Evolutionary conservation across 345 rosid genomes (phyloP).

Genomic region (Pugionium cornutum): DNA sequence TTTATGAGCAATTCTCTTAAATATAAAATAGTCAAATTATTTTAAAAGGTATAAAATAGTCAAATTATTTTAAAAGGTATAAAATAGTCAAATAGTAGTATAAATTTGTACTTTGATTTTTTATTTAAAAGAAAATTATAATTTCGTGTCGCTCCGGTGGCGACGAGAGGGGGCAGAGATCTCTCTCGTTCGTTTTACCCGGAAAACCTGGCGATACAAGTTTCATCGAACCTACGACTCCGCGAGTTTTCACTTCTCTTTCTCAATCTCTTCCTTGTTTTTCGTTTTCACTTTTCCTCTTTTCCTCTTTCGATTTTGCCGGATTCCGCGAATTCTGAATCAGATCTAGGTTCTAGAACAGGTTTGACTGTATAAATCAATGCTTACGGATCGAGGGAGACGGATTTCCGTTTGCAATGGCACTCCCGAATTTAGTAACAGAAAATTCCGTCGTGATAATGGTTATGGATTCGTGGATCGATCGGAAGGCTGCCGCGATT

Average conservation of each 20-base stretch:
- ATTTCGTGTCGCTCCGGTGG: slow-evolving; percentile 26
- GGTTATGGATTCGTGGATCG: slow-evolving; percentile 29
- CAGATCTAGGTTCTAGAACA: slow-evolving; percentile 16
- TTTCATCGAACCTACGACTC: slow-evolving; percentile 11
- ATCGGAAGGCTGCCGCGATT: slow-evolving; percentile 29
- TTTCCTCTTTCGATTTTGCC: not conserved
- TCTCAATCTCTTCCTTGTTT: slow-evolving; percentile 25
- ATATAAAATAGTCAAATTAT: too few relatives aligned
- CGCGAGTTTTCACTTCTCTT: slow-evolving; percentile 23
- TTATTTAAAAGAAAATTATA: not conserved
- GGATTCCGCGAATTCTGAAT: slow-evolving; percentile 1
- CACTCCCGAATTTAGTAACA: slow-evolving; percentile 28
- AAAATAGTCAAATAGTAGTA: too few relatives aligned
- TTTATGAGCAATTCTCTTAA: too few relatives aligned
- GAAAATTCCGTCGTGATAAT: slow-evolving; percentile 36
- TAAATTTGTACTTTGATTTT: not conserved
- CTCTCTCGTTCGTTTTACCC: slow-evolving; percentile 42
- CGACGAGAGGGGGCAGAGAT: slow-evolving; percentile 31
- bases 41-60: too few relatives aligned
- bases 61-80: too few relatives aligned
- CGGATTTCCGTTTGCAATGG: slow-evolving; percentile 33
- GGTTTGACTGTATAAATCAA: slow-evolving; percentile 9
- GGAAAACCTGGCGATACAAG: slow-evolving; percentile 34
- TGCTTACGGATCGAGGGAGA: slow-evolving; percentile 50
- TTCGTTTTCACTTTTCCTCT: not conserved